Percentiles rank a stretch among this genome's conserved stretches.
These are phyloP conservation scores for Paulownia fortunei DNA, from an alignment of 257 asterid species.

Conservation along the genomic window DNA sequence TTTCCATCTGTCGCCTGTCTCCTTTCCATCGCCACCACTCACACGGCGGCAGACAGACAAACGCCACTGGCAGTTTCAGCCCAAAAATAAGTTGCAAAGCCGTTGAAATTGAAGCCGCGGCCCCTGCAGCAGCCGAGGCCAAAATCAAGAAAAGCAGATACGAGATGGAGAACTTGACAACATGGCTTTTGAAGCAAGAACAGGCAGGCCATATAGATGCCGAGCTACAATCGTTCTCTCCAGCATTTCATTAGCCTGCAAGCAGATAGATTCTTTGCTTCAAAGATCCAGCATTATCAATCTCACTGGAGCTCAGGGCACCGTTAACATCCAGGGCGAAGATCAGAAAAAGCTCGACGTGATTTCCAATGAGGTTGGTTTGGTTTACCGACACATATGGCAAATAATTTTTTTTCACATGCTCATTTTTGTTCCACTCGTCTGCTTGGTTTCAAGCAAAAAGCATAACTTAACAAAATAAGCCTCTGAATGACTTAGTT, in stretches of 20 bases:
- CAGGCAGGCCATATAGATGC: conserved; percentile 71
- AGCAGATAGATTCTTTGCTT: conserved; percentile 75
- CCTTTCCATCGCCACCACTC: conserved; percentile 38
- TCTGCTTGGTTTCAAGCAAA: no score
- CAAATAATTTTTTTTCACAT: no score
- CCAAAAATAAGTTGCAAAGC: conserved; percentile 51
- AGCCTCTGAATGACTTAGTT: no score
- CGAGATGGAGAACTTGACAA: conserved; percentile 65
- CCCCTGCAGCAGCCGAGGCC: conserved; percentile 28
- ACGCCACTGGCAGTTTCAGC: conserved; percentile 14
- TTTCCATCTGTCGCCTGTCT: conserved; percentile 45
- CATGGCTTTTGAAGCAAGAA: conserved; percentile 80
- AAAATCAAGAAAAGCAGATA: conserved; percentile 50
- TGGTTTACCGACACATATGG: no score
- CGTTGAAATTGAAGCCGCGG: conserved; percentile 40
- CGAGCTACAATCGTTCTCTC: conserved; percentile 78
- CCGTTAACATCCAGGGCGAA: conserved; percentile 81
- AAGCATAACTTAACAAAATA: no score
- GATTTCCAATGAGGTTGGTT: conserved; percentile 71
- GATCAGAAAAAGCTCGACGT: conserved; percentile 94
- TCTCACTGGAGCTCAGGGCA: conserved; percentile 85
- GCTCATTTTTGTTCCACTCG: no score
- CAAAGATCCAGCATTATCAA: conserved; percentile 75
- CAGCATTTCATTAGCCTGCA: conserved; percentile 89
- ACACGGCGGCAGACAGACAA: conserved; percentile 19